Evolutionary conservation across 257 asterid genomes (phyloP).

Genomic region (Coffea canephora): DNA sequence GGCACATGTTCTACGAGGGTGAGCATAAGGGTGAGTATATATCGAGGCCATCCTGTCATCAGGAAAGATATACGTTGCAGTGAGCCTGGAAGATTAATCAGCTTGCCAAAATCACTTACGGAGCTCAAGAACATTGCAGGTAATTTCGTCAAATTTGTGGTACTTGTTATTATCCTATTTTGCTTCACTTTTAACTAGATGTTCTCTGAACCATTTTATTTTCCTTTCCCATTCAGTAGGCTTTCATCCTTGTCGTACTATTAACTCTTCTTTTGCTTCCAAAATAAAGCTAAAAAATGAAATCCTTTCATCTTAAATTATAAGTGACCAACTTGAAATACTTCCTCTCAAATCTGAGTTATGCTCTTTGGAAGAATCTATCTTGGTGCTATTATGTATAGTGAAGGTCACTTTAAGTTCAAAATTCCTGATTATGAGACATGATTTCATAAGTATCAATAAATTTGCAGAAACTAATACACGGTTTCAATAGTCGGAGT

Average conservation of each 20-base stretch:
- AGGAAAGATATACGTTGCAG: constrained; percentile 44
- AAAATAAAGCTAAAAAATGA: no score
- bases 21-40: constrained; percentile 70
- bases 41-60: constrained; percentile 61
- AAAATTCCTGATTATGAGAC: not conserved
- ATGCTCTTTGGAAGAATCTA: not conserved
- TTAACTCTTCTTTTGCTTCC: not conserved
- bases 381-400: not conserved
- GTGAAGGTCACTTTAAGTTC: not conserved
- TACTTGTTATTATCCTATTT: not conserved
- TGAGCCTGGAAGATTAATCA: constrained; percentile 68
- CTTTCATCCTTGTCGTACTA: not conserved
- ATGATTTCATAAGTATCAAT: not conserved
- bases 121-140: constrained; percentile 75
- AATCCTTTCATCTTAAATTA: not conserved
- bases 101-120: constrained; percentile 48
- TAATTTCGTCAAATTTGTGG: constrained; percentile 13
- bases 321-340: not conserved
- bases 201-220: not conserved
- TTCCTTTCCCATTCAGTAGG: not conserved
- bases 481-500: constrained; percentile 1
- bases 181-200: not conserved
- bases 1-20: constrained; percentile 35
- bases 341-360: not conserved
- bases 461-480: not conserved